These are phyloP conservation scores for Acer yangbiense DNA, from an alignment of 345 rosid genomes.

Conservation along the genomic window DNA sequence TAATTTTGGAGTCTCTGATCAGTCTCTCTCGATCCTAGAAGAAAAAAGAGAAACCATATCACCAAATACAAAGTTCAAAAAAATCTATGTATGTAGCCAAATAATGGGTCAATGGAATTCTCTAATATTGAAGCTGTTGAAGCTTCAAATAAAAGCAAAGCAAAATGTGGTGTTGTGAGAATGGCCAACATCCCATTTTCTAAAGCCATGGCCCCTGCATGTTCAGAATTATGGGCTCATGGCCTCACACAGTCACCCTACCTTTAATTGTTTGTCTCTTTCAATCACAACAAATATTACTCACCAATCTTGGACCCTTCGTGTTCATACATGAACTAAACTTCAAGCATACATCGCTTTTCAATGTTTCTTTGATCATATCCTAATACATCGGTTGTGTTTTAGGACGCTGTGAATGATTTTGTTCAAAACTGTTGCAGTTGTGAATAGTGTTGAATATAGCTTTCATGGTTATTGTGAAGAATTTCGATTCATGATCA, in stretches of 20 bases:
- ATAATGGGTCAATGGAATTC: constrained; percentile 12
- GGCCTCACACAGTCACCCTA: background rate
- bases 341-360: background rate
- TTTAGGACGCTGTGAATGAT: too few species aligned
- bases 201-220: constrained; percentile 25
- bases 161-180: constrained; percentile 32
- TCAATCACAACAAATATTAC: constrained; percentile 21
- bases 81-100: too few species aligned
- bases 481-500: too few species aligned
- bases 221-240: constrained; percentile 27
- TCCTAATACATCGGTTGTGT: background rate
- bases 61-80: too few species aligned
- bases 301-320: background rate
- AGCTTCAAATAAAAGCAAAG: constrained; percentile 12
- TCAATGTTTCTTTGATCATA: background rate
- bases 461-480: too few species aligned
- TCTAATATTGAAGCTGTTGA: constrained; percentile 1
- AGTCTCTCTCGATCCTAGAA: too few species aligned
- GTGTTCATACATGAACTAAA: constrained; percentile 5
- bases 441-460: too few species aligned
- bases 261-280: constrained; percentile 15
- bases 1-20: too few species aligned
- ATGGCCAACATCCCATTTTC: constrained; percentile 45
- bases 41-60: too few species aligned
- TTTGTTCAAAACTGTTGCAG: too few species aligned